These are phyloP conservation scores for Blastomyces percursus DNA, from an alignment of 2,329 filamentous ascomycete species.

Conservation along the genomic window DNA sequence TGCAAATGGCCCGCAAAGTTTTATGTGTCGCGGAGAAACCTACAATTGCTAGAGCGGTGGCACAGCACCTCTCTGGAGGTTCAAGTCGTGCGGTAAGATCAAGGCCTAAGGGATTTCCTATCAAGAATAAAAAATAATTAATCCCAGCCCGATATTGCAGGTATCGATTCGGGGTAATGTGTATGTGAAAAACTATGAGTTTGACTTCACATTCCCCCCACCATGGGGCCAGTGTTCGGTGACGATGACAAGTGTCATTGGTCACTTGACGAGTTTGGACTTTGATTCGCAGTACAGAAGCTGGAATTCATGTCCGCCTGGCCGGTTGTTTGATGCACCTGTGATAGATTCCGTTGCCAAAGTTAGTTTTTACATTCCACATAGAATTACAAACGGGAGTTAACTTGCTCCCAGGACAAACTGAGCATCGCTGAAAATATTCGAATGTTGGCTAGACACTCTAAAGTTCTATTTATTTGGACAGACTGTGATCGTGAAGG, in stretches of 20 bases:
- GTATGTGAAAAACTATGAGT: slow-evolving; percentile 91
- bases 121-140: neutral
- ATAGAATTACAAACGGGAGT: neutral
- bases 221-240: slow-evolving; percentile 73
- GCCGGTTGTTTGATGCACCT: slow-evolving; percentile 67
- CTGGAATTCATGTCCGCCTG: slow-evolving; percentile 73
- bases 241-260: slow-evolving; percentile 86
- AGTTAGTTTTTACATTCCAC: slow-evolving; percentile 35
- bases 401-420: slow-evolving; percentile 51
- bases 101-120: neutral
- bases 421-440: slow-evolving; percentile 77
- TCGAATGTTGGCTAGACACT: slow-evolving; percentile 59
- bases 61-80: slow-evolving; percentile 76
- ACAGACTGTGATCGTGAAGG: slow-evolving; percentile 98
- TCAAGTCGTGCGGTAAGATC: slow-evolving; percentile 54
- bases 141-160: slow-evolving; percentile 35
- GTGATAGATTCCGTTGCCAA: slow-evolving; percentile 58
- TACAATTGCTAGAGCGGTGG: slow-evolving; percentile 90
- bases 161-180: slow-evolving; percentile 54
- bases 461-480: slow-evolving; percentile 83
- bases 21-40: slow-evolving; percentile 80
- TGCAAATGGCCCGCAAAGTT: slow-evolving; percentile 42
- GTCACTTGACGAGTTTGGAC: slow-evolving; percentile 72
- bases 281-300: slow-evolving; percentile 63
- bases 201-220: slow-evolving; percentile 74